A percentile compares a stretch with the other conserved stretches of the same genome.
Conservation (phyloP, 2,329 filamentous ascomycete species). For the Tolypocladium nubicola region DNA sequence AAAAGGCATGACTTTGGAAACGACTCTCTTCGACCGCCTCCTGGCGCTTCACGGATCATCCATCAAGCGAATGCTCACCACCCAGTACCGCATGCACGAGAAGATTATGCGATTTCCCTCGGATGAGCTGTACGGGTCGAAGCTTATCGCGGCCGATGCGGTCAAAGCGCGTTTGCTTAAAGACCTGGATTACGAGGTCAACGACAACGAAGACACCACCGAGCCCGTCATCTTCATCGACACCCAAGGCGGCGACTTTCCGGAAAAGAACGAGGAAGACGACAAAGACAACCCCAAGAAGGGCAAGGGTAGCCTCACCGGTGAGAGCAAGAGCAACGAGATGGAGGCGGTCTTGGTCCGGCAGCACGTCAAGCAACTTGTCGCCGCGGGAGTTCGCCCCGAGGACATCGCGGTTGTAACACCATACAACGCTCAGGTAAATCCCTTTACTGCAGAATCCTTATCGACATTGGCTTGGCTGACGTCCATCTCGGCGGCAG, state of each 20-base stretch:
- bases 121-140: slow-evolving; percentile 72
- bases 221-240: slow-evolving; percentile 91
- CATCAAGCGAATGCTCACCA: slow-evolving; percentile 93
- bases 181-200: slow-evolving; percentile 67
- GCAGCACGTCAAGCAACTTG: slow-evolving; percentile 63
- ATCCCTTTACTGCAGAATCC: not conserved
- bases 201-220: slow-evolving; percentile 73
- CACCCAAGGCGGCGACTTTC: slow-evolving; percentile 88
- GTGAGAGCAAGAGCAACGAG: slow-evolving; percentile 78
- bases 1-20: slow-evolving; percentile 59
- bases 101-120: slow-evolving; percentile 93
- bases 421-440: slow-evolving; percentile 86
- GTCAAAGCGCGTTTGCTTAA: slow-evolving; percentile 68
- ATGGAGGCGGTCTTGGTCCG: slow-evolving; percentile 77
- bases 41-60: slow-evolving; percentile 67
- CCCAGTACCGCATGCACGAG: slow-evolving; percentile 97
- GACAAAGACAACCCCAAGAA: slow-evolving; percentile 37
- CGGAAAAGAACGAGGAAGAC: slow-evolving; percentile 70
- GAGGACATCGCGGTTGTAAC: slow-evolving; percentile 90
- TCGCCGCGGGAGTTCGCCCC: slow-evolving; percentile 68
- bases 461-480: slow-evolving; percentile 8
- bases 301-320: slow-evolving; percentile 31
- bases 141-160: slow-evolving; percentile 67
- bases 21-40: slow-evolving; percentile 86
- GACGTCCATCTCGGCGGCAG: slow-evolving; percentile 26